Evolutionary conservation across 768 basidiomycete genomes (phyloP), one percentile per base, ranked within the genome.

Genomic region (Rhodosporidiobolus sp.): DNA sequence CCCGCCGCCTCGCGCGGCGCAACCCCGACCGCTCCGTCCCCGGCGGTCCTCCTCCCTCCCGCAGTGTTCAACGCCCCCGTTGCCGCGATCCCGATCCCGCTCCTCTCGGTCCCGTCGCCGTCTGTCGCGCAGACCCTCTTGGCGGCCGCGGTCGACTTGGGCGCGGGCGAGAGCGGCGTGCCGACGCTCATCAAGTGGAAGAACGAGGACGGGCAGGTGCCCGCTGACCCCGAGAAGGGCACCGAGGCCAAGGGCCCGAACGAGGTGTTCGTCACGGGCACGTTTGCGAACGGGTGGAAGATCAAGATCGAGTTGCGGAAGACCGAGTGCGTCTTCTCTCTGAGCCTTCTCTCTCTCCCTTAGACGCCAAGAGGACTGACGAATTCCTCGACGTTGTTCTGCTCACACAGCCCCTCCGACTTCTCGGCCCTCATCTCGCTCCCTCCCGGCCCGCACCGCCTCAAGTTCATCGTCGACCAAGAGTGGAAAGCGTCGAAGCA

Each of bases 391-490:
- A n/a, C n/a, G 38, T 43, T 43, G 38, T 4, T 32, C 19, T 26
- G 46, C 35, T 0, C 22, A 10, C 8, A 28, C 63, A 75, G 74
- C 65, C 22, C 74, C 20, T 63, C 66, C n/a, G 77, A 79, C 63
- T 79, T 79, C 69, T 73, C 78, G 19, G 77, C 76, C 7, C 69
- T 79, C 49, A 77, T 79, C 69, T 76, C 74, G 2, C 86, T 98
- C 1, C 86, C 87, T 17, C 92, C 93, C 0, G 95, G 95, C 24
- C 93, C 93, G 0, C 93, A 97, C 79, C 91, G 94, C 75, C 85
- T 97, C 79, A 91, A 94, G 69, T 98, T 96, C 84, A 87, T 97
- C 75, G 91, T 98, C 71, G 95, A 98, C 80, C 91, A 90, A 58
- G 86, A 88, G 57, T 92, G 89, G 88, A 87, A 89, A 72, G 87